A percentile compares a stretch with the other conserved stretches of the same genome.
Evolutionary conservation across 2,329 filamentous ascomycete genomes (phyloP).

Genomic region (Colletotrichum eleusines): DNA sequence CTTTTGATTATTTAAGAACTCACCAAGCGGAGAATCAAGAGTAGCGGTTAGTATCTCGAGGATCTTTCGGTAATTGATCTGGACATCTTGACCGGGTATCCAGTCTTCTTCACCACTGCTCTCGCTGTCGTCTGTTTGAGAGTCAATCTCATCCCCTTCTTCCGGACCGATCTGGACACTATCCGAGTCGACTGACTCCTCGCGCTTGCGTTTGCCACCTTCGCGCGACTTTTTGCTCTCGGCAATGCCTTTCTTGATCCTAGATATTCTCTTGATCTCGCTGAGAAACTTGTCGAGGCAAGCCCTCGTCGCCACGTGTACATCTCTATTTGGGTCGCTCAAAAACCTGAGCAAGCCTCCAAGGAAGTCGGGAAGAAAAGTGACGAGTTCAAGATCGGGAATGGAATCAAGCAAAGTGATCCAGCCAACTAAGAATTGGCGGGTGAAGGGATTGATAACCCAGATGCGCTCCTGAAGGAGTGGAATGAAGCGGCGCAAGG

Average conservation of each 20-base stretch:
- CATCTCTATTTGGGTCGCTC: constrained; percentile 90
- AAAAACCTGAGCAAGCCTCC: constrained; percentile 91
- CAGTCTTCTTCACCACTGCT: constrained; percentile 87
- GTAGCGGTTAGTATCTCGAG: constrained; percentile 92
- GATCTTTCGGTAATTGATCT: constrained; percentile 92
- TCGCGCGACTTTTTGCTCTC: constrained; percentile 82
- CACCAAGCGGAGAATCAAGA: constrained; percentile 84
- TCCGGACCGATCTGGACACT: constrained; percentile 70
- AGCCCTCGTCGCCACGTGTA: constrained; percentile 92
- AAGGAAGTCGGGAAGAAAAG: constrained; percentile 91
- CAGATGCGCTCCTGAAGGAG: constrained; percentile 93
- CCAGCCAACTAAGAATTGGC: constrained; percentile 96
- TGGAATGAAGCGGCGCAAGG: constrained; percentile 89
- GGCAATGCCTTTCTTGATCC: constrained; percentile 90
- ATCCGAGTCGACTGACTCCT: constrained; percentile 75
- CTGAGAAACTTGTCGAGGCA: constrained; percentile 90
- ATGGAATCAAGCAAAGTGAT: constrained; percentile 95
- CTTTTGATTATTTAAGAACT: constrained; percentile 43
- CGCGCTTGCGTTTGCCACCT: constrained; percentile 76
- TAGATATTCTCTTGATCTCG: constrained; percentile 94
- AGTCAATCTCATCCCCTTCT: constrained; percentile 70
- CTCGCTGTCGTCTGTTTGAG: constrained; percentile 68
- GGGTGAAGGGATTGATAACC: constrained; percentile 93
- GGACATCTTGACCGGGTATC: constrained; percentile 96
- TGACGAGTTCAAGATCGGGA: constrained; percentile 93